Evolutionary conservation across 148 eudicot genomes (phyloP), one percentile per base, ranked within the genome.

Genomic region (Agrostemma githago): DNA sequence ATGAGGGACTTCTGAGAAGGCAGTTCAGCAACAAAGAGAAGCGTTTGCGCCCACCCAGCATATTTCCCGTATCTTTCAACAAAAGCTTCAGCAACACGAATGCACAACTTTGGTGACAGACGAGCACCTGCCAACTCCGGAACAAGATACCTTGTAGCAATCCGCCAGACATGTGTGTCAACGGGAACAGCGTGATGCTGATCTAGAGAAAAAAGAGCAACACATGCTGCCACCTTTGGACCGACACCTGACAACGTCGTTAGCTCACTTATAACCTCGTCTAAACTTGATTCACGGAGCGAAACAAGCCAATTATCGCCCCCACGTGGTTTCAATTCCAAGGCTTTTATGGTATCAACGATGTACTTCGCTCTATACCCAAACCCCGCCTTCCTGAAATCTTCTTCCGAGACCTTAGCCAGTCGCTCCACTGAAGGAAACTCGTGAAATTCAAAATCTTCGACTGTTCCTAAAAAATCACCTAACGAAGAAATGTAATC

Each of bases 1-100:
- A 91, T 73, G 38, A 87, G 83, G 1, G 84, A 85, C 86, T 82
- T 95, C 78, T 95, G 98, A 69, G 93, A 87, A 79, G 98, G 98
- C 71, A 95, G 79, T 79, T 95, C 97, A 7, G 98, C 94, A 70
- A 95, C 89, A 84, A 95, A 95, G 61, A 95, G 90, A 44, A 95
- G 88, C 6, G 98, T 92, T 74, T 95, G 98, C 15, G 96, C 98
- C 98, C 98, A 92, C 39, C 97, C 98, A 76, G 98, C 98, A 79
- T 88, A 95, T 76, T 90, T 92, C 57, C 98, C 98, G 72, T 95
- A 95, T 82, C 83, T 92, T 61, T 83, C 75, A 70, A 95, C 92
- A 85, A 95, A 95, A 62, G 97, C 96, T 77, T 92, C 98, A 16
- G 98, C 86, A 76, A 92, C 97, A n/a, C 88, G 93, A 57, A 44